Evolutionary conservation across 768 basidiomycete species (phyloP).

Genomic region (Rhodotorula kratochvilovae): DNA sequence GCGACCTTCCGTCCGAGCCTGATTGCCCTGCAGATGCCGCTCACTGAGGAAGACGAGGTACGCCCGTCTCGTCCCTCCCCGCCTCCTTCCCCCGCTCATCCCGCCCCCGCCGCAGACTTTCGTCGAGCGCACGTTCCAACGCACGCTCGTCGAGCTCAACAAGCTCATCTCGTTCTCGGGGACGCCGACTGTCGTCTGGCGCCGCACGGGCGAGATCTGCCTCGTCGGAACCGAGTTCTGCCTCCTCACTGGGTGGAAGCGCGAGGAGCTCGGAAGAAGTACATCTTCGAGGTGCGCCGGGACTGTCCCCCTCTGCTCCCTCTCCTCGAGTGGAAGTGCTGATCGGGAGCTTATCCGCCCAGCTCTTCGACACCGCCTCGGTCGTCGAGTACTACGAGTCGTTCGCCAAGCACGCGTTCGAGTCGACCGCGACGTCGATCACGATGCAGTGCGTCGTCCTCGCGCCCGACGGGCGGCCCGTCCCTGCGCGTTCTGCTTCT

Average conservation of each 20-base stretch:
- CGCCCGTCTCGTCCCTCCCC: neutral
- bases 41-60: constrained; percentile 90
- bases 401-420: constrained; percentile 93
- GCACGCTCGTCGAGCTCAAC: constrained; percentile 87
- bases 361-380: constrained; percentile 93
- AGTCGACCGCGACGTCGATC: constrained; percentile 84
- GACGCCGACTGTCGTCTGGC: constrained; percentile 96
- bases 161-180: constrained; percentile 96
- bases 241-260: constrained; percentile 83
- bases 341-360: too few species aligned
- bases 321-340: too few species aligned
- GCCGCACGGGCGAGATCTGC: constrained; percentile 95
- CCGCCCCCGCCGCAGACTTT: constrained; percentile 50
- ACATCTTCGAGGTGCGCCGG: constrained; percentile 32
- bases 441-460: constrained; percentile 86
- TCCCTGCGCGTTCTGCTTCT: constrained; percentile 95
- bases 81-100: neutral
- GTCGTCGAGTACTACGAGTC: constrained; percentile 95
- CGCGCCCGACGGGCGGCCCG: constrained; percentile 74
- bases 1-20: constrained; percentile 94
- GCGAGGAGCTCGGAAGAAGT: constrained; percentile 65
- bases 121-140: constrained; percentile 90
- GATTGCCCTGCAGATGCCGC: constrained; percentile 95
- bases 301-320: constrained; percentile 28
- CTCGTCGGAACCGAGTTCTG: constrained; percentile 95